phyloP scores from a whole-genome alignment of 1,139 yeast species.

The Suhomyces maxii region DNA sequence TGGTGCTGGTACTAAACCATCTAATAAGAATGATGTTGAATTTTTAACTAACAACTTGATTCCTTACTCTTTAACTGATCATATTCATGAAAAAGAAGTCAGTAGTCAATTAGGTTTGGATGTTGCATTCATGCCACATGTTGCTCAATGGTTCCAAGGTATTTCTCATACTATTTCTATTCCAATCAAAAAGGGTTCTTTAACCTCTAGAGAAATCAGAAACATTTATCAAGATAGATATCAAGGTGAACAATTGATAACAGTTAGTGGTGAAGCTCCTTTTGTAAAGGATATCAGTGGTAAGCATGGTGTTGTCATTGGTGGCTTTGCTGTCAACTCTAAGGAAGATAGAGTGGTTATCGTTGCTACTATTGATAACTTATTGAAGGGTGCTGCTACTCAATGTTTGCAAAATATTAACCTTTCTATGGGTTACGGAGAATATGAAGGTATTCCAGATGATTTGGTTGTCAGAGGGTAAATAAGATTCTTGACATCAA shows the following conservation, averaged over 20 bases:
- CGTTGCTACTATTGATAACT: slow-evolving; percentile 92
- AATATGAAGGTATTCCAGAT: slow-evolving; percentile 90
- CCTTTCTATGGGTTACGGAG: slow-evolving; percentile 84
- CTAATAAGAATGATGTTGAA: slow-evolving; percentile 86
- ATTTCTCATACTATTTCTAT: slow-evolving; percentile 88
- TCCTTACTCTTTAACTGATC: slow-evolving; percentile 95
- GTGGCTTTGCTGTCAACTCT: slow-evolving; percentile 92
- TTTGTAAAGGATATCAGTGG: slow-evolving; percentile 88
- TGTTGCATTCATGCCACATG: slow-evolving; percentile 94
- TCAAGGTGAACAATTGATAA: slow-evolving; percentile 81
- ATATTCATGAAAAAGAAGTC: slow-evolving; percentile 92
- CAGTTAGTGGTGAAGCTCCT: slow-evolving; percentile 88
- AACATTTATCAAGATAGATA: slow-evolving; percentile 85
- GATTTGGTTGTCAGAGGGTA: slow-evolving; percentile 50
- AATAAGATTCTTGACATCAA: neutral
- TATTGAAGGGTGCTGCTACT: slow-evolving; percentile 97
- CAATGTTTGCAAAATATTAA: slow-evolving; percentile 96
- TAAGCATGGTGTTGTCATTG: slow-evolving; percentile 90
- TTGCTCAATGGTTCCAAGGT: slow-evolving; percentile 99
- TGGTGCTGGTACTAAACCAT: slow-evolving; percentile 98
- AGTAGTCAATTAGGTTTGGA: slow-evolving; percentile 73
- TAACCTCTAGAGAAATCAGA: slow-evolving; percentile 81
- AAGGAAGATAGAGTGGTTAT: slow-evolving; percentile 88
- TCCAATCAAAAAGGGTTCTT: slow-evolving; percentile 69
- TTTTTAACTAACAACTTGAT: slow-evolving; percentile 78